These are phyloP conservation scores for Eutypa lata DNA, from an alignment of 2,329 filamentous ascomycete species.

Conservation along the genomic window DNA sequence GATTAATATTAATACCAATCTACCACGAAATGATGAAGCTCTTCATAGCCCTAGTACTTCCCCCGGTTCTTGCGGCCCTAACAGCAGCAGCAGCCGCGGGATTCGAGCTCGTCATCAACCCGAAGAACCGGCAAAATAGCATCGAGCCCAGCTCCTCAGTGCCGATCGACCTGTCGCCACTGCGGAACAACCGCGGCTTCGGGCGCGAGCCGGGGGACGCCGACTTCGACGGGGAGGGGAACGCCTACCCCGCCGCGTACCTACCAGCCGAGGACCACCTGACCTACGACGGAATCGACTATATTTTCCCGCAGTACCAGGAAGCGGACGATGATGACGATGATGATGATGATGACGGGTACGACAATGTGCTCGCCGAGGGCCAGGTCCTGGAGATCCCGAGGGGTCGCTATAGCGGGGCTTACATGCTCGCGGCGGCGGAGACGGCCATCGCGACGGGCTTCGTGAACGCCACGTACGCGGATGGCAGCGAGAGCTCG, in stretches of 20 bases:
- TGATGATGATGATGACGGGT: not conserved
- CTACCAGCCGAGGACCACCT: slow-evolving; percentile 10
- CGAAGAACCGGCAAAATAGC: slow-evolving; percentile 8
- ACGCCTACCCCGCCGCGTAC: slow-evolving; percentile 13
- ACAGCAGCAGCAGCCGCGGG: not conserved
- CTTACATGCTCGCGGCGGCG: slow-evolving; percentile 15
- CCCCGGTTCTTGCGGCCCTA: no score
- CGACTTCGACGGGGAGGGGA: slow-evolving; percentile 14
- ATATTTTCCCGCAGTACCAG: slow-evolving; percentile 10
- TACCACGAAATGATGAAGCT: no score
- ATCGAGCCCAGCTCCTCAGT: slow-evolving; percentile 1
- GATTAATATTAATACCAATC: no score
- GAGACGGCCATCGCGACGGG: slow-evolving; percentile 14
- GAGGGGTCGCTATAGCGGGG: slow-evolving; percentile 9
- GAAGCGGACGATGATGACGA: not conserved
- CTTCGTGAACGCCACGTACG: slow-evolving; percentile 12
- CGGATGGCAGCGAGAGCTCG: slow-evolving; percentile 6
- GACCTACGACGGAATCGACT: slow-evolving; percentile 13
- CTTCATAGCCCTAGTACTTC: no score
- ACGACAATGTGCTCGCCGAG: slow-evolving; percentile 15
- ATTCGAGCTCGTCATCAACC: slow-evolving; percentile 6
- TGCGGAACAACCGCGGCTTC: slow-evolving; percentile 14
- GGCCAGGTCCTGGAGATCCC: slow-evolving; percentile 11
- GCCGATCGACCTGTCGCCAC: slow-evolving; percentile 7
- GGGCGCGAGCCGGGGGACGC: slow-evolving; percentile 11